phyloP scores from a whole-genome alignment of 345 rosid genomes.

The Rhizophora apiculata region DNA sequence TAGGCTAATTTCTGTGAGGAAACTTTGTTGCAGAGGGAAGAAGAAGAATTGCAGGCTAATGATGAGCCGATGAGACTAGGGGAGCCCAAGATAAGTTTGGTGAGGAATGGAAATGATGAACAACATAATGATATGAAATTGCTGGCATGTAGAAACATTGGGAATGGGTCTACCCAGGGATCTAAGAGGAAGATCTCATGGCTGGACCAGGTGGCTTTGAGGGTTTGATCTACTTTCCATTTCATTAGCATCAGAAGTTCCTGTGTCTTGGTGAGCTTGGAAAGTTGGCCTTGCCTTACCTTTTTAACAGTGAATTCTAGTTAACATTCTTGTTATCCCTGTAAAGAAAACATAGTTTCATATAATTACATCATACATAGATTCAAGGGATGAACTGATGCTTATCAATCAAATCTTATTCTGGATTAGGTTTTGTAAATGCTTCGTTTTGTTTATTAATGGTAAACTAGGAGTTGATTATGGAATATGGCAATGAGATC shows the following conservation, averaged over 20 bases:
- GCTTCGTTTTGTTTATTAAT: neutral
- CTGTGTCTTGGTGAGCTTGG: constrained; percentile 12
- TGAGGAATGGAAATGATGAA: constrained; percentile 44
- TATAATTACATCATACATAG: constrained; percentile 17
- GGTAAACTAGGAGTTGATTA: constrained; percentile 8
- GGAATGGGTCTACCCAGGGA: constrained; percentile 45
- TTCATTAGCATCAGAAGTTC: constrained; percentile 17
- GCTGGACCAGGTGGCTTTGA: constrained; percentile 91
- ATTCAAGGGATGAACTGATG: constrained; percentile 21
- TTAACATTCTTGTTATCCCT: constrained; percentile 1
- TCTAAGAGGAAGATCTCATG: constrained; percentile 94
- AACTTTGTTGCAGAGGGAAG: constrained; percentile 56
- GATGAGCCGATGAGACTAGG: constrained; percentile 36
- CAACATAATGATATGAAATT: constrained; percentile 46
- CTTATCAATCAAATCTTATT: neutral
- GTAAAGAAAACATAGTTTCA: constrained; percentile 30
- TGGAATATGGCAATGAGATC: neutral
- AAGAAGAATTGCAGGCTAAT: constrained; percentile 52
- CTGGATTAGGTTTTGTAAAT: neutral
- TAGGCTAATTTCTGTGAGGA: constrained; percentile 9
- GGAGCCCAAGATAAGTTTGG: constrained; percentile 35
- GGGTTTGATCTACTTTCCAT: constrained; percentile 40
- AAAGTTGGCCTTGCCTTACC: constrained; percentile 9
- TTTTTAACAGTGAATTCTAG: constrained; percentile 3
- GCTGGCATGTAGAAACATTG: constrained; percentile 54